These are phyloP conservation scores for Pseudozyma hubeiensis DNA, from an alignment of 1,284 basidiomycete species.

Conservation along the genomic window DNA sequence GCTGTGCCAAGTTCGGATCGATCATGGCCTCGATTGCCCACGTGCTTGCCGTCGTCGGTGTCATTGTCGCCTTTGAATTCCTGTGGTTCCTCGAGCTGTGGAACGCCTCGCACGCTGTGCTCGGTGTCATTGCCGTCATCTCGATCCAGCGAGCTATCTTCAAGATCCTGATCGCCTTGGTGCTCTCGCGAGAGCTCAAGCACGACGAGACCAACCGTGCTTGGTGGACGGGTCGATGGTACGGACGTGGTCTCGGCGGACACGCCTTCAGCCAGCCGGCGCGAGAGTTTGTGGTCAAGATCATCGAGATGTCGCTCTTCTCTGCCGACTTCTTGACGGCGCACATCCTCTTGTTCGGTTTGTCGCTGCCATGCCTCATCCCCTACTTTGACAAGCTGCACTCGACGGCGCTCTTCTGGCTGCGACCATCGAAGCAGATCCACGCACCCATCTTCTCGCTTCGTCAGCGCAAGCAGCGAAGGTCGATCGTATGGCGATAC, in stretches of 20 bases:
- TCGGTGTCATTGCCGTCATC: conserved; percentile 69
- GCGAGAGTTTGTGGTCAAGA: conserved; percentile 68
- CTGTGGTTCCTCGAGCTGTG: conserved; percentile 95
- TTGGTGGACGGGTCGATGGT: conserved; percentile 69
- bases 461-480: conserved; percentile 66
- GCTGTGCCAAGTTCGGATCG: conserved; percentile 69
- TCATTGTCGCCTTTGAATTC: conserved; percentile 60
- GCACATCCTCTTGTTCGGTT: conserved; percentile 65
- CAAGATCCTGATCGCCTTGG: conserved; percentile 67
- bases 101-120: conserved; percentile 86
- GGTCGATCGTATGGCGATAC: conserved; percentile 74
- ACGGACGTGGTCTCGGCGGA: conserved; percentile 67
- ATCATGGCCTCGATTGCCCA: conserved; percentile 68
- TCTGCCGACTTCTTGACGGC: conserved; percentile 65
- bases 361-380: conserved; percentile 73
- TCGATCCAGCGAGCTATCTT: conserved; percentile 68
- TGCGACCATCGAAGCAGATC: conserved; percentile 73
- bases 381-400: conserved; percentile 64
- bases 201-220: conserved; percentile 69
- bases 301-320: conserved; percentile 68
- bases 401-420: conserved; percentile 70
- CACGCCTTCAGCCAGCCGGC: conserved; percentile 68
- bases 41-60: conserved; percentile 64
- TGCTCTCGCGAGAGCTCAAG: conserved; percentile 68
- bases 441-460: conserved; percentile 80